Base-by-base conservation (phyloP, 345 rosid genomes). In the Boechera retrofracta region DNA sequence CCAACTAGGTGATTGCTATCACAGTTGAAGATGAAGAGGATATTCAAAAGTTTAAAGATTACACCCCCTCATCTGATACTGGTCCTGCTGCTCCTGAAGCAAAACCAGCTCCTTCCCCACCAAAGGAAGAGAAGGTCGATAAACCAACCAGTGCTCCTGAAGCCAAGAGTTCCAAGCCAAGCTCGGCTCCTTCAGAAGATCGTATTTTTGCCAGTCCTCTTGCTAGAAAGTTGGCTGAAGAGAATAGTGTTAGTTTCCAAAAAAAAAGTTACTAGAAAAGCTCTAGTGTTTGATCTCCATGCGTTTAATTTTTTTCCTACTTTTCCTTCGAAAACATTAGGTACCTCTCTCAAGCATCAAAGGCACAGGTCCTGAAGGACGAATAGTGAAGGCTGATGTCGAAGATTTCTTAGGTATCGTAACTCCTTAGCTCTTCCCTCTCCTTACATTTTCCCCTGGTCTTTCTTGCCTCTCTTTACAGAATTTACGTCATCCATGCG, bases 351-450 rank as follows among this genome's bases (percentile, higher is more conserved):
- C 97, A 72, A 90, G 86, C 78, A 88, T 94, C 79, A 86, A 86
- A 80, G 98, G 97, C 81, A 94, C 98, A 4, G 98, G 98, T 73
- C 90, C 91, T 69, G 97, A 90, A 71, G 98, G 97, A 73, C 85
- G 60, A 56, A 88, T 94, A 63, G 90, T 92, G 74, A 94, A 92
- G 85, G 96, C 96, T 68, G 98, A 94, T 84, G 78, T 94, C 59
- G 97, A 94, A 82, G 98, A 92, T 61, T 92, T 84, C 83, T 82
- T 94, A 85, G 95, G 98, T 94, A 87, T 78, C 67, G 53, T 57
- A 35, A 18, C 54, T 51, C 64, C 45, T 72, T 62, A 29, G 36
- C 63, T 31, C 28, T 49, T 56, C 57, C 33, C 29, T 33, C 49
- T 8, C 62, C 35, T 44, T 81, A 13, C 55, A n/a, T 39, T 56